Evolutionary conservation across 345 rosid species (phyloP), one percentile per base, ranked within the genome.

Genomic region (Syzygium jambos): DNA sequence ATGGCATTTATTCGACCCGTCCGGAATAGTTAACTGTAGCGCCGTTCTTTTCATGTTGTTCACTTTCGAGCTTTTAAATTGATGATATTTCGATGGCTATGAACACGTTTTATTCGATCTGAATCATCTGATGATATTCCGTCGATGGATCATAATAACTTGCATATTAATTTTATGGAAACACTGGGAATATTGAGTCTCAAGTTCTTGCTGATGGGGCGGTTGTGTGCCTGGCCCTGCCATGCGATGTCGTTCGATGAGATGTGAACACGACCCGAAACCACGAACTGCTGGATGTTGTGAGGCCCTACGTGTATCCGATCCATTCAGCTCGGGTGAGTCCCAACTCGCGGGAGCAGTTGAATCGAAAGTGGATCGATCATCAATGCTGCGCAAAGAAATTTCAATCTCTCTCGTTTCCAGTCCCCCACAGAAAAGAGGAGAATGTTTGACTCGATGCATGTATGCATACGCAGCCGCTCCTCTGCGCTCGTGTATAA

Each of bases 1-100:
- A 0, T 9, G 4, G 7, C 49, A 34, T 73, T 17, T 73, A 9
- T 1, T 6, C 10, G 14, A 1, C 25, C 0, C 1, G 7, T 2
- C 13, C 5, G 9, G 38, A 73, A 38, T 73, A 73, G 21, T 38
- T 38, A 19, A 4, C 80, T 34, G 38, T 9, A 34, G 80, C 59
- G 8, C 11, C 8, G 21, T 0, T 34, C 14, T 73, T 73, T 73
- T 17, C 49, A 73, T 73, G 80, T 34, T 73, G 34, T 19, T 19
- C 80, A 19, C 49, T 34, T 34, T 73, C 5, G 19, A 73, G 25
- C 19, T 10, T 73, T 38, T 9, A 17, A 73, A 19, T 30, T 7
- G 43, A 65, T 16, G 78, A 17, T 65, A 30, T 8, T 2, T 30
- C 23, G 30, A 30, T 19, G 78, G 9, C 38, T 65, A 8, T 1